phyloP scores from a whole-genome alignment of 2,329 filamentous ascomycete genomes.

The Stachybotrys chartarum region DNA sequence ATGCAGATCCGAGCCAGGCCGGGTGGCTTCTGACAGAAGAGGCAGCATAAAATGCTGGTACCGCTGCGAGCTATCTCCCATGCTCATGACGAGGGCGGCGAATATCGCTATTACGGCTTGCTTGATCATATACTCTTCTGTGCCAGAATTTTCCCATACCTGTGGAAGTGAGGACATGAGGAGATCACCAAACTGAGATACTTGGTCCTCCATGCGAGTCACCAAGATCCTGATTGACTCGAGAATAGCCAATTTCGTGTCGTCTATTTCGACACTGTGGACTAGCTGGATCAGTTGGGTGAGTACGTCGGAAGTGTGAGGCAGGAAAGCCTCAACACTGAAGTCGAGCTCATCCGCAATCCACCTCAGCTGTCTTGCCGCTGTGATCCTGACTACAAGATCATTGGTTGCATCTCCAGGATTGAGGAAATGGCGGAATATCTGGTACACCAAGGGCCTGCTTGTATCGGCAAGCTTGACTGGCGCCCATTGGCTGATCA shows the following conservation, averaged over 20 bases:
- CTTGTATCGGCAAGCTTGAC: constrained; percentile 65
- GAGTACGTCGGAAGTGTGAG: constrained; percentile 69
- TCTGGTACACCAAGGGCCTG: constrained; percentile 72
- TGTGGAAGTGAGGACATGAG: constrained; percentile 74
- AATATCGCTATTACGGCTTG: constrained; percentile 86
- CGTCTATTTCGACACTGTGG: constrained; percentile 69
- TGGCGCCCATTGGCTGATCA: constrained; percentile 84
- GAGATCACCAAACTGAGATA: constrained; percentile 62
- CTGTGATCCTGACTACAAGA: constrained; percentile 83
- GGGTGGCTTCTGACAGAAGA: constrained; percentile 71
- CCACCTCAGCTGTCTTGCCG: constrained; percentile 74
- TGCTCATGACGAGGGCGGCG: constrained; percentile 74
- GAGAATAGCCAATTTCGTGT: constrained; percentile 85
- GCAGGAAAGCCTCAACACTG: constrained; percentile 62
- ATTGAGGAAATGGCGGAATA: constrained; percentile 81
- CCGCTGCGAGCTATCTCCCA: constrained; percentile 68
- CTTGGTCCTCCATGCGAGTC: constrained; percentile 70
- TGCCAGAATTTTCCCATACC: constrained; percentile 76
- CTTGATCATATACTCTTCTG: constrained; percentile 85
- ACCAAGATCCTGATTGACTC: constrained; percentile 81
- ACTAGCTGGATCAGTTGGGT: constrained; percentile 70
- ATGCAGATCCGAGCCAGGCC: constrained; percentile 66
- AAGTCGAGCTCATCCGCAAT: constrained; percentile 85
- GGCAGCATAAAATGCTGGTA: constrained; percentile 79
- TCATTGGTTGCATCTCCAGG: constrained; percentile 75